A percentile compares a stretch with the other conserved stretches of the same genome.
Conservation (phyloP, 2,329 filamentous ascomycete species). For the Colletotrichum sp. region DNA sequence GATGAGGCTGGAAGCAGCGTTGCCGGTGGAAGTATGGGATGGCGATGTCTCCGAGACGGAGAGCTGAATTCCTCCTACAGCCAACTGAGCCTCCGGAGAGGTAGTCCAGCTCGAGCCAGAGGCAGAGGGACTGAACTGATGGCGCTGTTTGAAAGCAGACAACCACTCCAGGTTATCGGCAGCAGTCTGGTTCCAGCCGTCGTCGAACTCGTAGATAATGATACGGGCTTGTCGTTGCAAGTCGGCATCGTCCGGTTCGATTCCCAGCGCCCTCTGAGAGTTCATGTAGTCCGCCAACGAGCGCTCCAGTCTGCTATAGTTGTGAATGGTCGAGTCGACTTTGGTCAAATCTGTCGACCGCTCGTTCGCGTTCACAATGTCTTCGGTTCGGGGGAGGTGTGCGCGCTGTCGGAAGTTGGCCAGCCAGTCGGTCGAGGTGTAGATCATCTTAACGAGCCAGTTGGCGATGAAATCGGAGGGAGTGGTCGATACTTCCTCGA, state of each 20-base stretch:
- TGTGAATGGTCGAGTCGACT: constrained; percentile 66
- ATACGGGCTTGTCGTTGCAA: constrained; percentile 63
- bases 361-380: constrained; percentile 52
- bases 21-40: background rate
- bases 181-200: constrained; percentile 69
- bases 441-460: constrained; percentile 61
- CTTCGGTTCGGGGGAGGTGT: constrained; percentile 61
- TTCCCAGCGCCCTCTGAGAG: constrained; percentile 47
- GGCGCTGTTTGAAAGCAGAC: constrained; percentile 54
- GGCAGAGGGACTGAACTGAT: constrained; percentile 26
- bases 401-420: constrained; percentile 60
- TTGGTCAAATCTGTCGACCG: constrained; percentile 58
- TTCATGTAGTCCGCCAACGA: constrained; percentile 61
- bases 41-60: background rate
- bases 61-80: background rate
- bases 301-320: constrained; percentile 59
- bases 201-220: constrained; percentile 67
- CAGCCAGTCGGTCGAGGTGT: constrained; percentile 58
- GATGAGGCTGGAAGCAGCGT: background rate
- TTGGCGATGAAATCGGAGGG: constrained; percentile 57
- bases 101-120: background rate
- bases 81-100: background rate
- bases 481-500: constrained; percentile 56
- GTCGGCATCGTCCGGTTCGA: constrained; percentile 57
- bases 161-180: constrained; percentile 63